A percentile compares a stretch with the other conserved stretches of the same genome.
Evolutionary conservation across 140 eudicot genomes (phyloP).

Genomic region (Erigeron philadelphicus): DNA sequence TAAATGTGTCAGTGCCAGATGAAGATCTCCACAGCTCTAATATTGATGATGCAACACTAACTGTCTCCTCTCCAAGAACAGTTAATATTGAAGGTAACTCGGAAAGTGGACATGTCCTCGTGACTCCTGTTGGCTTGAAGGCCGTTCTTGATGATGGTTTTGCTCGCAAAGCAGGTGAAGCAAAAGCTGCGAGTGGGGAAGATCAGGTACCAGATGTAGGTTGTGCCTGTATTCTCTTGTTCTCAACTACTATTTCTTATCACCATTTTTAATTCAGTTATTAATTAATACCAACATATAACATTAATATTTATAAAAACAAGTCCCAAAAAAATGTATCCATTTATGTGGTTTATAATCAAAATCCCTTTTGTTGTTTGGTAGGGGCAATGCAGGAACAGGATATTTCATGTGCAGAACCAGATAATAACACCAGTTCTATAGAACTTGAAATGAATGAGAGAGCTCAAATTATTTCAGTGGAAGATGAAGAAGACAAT

Average conservation of each 20-base stretch:
- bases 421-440: constrained; percentile 37
- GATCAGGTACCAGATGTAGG: constrained; percentile 99
- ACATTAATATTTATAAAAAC: background rate
- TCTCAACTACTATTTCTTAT: constrained; percentile 21
- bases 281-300: background rate
- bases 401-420: constrained; percentile 38
- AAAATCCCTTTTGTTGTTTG: constrained; percentile 48
- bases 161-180: constrained; percentile 32
- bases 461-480: constrained; percentile 26
- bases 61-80: constrained; percentile 28
- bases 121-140: constrained; percentile 31
- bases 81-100: constrained; percentile 29
- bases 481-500: constrained; percentile 21
- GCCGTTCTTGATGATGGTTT: constrained; percentile 24
- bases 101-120: constrained; percentile 24
- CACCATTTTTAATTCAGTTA: constrained; percentile 12
- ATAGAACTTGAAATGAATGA: constrained; percentile 32
- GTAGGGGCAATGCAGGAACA: constrained; percentile 87
- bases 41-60: constrained; percentile 22
- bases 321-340: background rate
- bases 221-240: constrained; percentile 81
- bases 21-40: constrained; percentile 21
- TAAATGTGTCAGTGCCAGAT: constrained; percentile 23
- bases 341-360: constrained; percentile 30
- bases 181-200: constrained; percentile 42